Evolutionary conservation across 2,329 filamentous ascomycete species (phyloP).

Genomic region (Talaromyces pinophilus): DNA sequence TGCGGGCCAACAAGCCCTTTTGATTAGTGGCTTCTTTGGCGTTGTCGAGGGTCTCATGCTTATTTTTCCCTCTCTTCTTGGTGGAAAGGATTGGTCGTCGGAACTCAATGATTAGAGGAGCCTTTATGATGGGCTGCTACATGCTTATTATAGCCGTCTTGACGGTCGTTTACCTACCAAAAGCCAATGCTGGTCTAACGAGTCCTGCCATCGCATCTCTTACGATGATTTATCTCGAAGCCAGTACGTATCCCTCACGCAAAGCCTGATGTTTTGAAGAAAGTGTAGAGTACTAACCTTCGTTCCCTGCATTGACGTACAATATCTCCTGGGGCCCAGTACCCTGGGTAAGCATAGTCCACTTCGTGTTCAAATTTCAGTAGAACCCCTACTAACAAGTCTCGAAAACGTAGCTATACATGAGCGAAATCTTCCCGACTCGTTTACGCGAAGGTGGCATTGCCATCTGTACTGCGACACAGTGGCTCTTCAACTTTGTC

Average conservation of each 20-base stretch:
- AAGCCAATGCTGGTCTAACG: slow-evolving; percentile 35
- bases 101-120: slow-evolving; percentile 50
- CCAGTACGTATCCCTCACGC: not conserved
- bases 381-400: not conserved
- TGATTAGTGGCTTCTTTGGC: slow-evolving; percentile 53
- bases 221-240: slow-evolving; percentile 47
- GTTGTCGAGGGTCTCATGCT: slow-evolving; percentile 48
- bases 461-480: slow-evolving; percentile 28
- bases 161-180: slow-evolving; percentile 47
- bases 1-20: slow-evolving; percentile 50
- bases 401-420: slow-evolving; percentile 24
- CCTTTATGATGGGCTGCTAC: slow-evolving; percentile 53
- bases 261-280: no score
- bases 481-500: slow-evolving; percentile 32
- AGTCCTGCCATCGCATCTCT: slow-evolving; percentile 48
- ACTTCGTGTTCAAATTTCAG: not conserved
- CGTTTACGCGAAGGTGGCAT: slow-evolving; percentile 30
- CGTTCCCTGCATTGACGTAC: slow-evolving; percentile 18
- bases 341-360: slow-evolving; percentile 23
- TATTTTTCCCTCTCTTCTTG: slow-evolving; percentile 51
- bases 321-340: slow-evolving; percentile 32
- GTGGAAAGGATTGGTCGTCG: slow-evolving; percentile 55
- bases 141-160: slow-evolving; percentile 56
- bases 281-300: no score
- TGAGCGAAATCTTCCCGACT: slow-evolving; percentile 29